Conservation (phyloP, 1,284 basidiomycete species). For the Sphagnurus paluster region DNA sequence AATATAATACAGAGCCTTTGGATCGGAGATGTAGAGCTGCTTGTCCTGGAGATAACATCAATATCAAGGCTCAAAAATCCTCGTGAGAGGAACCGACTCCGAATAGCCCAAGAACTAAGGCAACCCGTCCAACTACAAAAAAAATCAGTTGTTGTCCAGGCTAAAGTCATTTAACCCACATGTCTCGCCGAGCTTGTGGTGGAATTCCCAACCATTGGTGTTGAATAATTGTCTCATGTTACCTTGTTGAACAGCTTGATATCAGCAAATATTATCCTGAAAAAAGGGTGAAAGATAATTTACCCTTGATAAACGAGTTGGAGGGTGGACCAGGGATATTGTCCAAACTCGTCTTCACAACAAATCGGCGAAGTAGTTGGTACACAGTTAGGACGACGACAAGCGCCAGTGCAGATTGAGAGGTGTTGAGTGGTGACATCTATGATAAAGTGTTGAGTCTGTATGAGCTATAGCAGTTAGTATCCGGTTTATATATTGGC, state of each 20-base stretch:
- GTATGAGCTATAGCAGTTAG: too few relatives aligned
- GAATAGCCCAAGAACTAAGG: conserved; percentile 25
- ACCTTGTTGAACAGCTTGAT: conserved; percentile 3
- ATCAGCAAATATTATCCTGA: background rate
- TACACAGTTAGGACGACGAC: conserved; percentile 13
- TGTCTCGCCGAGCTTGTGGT: conserved; percentile 1
- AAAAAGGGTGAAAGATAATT: background rate
- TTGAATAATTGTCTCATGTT: conserved; percentile 12
- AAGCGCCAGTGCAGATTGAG: too few relatives aligned
- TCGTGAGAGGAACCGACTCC: conserved; percentile 21
- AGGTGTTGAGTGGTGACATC: too few relatives aligned
- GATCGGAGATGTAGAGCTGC: conserved; percentile 30
- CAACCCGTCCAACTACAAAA: conserved; percentile 26
- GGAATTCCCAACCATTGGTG: conserved; percentile 9
- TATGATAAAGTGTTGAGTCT: too few relatives aligned
- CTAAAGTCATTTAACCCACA: background rate
- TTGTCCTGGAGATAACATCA: conserved; percentile 23
- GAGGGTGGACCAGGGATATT: conserved; percentile 26
- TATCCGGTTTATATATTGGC: too few relatives aligned
- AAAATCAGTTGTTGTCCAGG: background rate
- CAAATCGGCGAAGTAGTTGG: conserved; percentile 14
- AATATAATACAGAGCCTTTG: conserved; percentile 36
- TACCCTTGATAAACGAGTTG: conserved; percentile 11
- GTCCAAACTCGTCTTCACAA: conserved; percentile 23
- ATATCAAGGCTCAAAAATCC: background rate